phyloP scores from a whole-genome alignment of 2,329 filamentous ascomycete species.

The Ambrosiella beaveri region DNA sequence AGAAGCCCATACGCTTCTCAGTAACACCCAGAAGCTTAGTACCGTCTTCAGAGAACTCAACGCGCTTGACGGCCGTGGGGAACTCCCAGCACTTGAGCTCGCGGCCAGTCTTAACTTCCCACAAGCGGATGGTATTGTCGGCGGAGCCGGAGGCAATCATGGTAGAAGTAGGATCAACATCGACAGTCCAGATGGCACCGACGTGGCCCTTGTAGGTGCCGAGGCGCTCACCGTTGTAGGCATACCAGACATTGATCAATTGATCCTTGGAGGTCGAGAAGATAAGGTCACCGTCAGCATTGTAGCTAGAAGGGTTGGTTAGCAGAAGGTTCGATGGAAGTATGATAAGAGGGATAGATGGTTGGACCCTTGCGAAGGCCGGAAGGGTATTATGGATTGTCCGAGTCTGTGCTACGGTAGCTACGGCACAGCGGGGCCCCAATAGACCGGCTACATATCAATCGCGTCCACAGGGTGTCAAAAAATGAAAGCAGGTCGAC shows the following conservation, averaged over 20 bases:
- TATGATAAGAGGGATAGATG: too few relatives aligned
- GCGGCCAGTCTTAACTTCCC: conserved; percentile 86
- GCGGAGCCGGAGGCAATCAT: conserved; percentile 89
- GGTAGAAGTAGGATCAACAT: conserved; percentile 80
- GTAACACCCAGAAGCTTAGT: conserved; percentile 81
- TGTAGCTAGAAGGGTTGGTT: conserved; percentile 41
- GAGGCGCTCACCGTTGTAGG: conserved; percentile 92
- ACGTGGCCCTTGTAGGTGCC: conserved; percentile 95
- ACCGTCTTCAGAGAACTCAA: conserved; percentile 93
- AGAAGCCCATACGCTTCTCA: conserved; percentile 94
- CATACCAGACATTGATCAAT: conserved; percentile 90
- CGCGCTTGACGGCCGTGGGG: conserved; percentile 88
- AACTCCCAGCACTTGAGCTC: conserved; percentile 97
- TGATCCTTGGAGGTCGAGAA: conserved; percentile 96
- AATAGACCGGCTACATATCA: background rate
- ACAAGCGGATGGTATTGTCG: conserved; percentile 95
- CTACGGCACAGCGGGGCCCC: too few relatives aligned
- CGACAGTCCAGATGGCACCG: conserved; percentile 96
- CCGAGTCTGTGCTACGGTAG: too few relatives aligned
- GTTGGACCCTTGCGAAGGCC: too few relatives aligned
- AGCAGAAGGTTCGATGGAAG: background rate
- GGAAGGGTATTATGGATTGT: too few relatives aligned
- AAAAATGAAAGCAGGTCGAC: conserved; percentile 16
- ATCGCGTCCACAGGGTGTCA: conserved; percentile 7
- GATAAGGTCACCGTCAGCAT: conserved; percentile 87